phyloP scores from a whole-genome alignment of 495 filamentous ascomycete species.

The Clohesyomyces aquaticus region DNA sequence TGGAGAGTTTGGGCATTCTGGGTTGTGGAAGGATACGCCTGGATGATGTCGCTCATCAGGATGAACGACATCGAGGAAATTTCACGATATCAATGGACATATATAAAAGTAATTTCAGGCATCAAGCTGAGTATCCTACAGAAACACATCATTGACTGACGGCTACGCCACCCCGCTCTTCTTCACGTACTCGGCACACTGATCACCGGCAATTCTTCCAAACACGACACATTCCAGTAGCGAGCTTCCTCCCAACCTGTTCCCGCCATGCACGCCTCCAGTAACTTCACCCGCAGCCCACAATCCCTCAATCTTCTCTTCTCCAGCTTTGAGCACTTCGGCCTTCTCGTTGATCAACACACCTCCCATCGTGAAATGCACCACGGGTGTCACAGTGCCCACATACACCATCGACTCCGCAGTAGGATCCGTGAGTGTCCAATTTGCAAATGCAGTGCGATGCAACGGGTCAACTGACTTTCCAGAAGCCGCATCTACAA shows the following conservation, averaged over 20 bases:
- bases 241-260: conserved; percentile 57
- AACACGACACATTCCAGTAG: conserved; percentile 64
- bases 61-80: neutral
- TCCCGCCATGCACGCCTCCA: conserved; percentile 61
- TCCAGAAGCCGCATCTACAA: conserved; percentile 50
- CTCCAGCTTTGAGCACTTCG: conserved; percentile 47
- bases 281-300: conserved; percentile 62
- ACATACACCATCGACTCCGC: conserved; percentile 57
- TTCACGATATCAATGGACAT: neutral
- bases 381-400: conserved; percentile 61
- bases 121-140: too few relatives aligned
- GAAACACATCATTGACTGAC: neutral
- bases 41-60: neutral
- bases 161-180: neutral
- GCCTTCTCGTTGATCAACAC: conserved; percentile 53
- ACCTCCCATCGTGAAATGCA: conserved; percentile 66
- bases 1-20: too few relatives aligned
- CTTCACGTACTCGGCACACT: neutral
- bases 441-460: conserved; percentile 56
- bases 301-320: conserved; percentile 50
- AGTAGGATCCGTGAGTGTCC: conserved; percentile 53
- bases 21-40: too few relatives aligned
- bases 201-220: conserved; percentile 57
- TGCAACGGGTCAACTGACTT: conserved; percentile 49
- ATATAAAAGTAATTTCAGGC: too few relatives aligned